Conservation (phyloP, 805 yeast species). For the Saccharomycopsis oosterbeekiorum region DNA sequence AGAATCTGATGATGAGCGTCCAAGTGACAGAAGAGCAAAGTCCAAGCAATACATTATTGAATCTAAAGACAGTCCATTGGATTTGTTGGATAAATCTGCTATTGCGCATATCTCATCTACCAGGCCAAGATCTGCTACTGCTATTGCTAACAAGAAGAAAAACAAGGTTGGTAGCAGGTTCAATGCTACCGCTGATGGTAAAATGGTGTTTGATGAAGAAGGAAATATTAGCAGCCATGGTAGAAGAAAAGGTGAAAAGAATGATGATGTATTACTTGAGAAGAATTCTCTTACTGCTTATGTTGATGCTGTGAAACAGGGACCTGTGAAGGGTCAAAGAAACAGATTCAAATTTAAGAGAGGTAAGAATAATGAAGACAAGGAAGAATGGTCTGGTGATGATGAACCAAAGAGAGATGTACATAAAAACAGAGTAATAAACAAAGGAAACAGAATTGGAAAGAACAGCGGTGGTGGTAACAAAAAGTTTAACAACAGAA, state of each 20-base stretch:
- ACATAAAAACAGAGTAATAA: not conserved
- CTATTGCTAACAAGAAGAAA: conserved; percentile 29
- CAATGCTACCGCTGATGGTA: conserved; percentile 44
- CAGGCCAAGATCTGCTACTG: conserved; percentile 41
- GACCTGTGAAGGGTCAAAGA: conserved; percentile 89
- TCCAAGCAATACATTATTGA: conserved; percentile 66
- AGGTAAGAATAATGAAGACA: conserved; percentile 41
- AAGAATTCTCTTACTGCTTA: conserved; percentile 78
- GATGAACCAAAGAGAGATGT: conserved; percentile 21
- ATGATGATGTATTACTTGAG: conserved; percentile 35
- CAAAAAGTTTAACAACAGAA: not conserved
- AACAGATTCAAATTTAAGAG: conserved; percentile 83
- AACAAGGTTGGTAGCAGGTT: not conserved
- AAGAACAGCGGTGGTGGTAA: not conserved
- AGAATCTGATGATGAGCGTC: conserved; percentile 19
- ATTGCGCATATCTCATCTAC: conserved; percentile 84
- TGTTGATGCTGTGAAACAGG: conserved; percentile 85
- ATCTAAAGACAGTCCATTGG: conserved; percentile 69
- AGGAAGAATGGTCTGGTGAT: conserved; percentile 45
- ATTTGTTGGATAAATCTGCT: conserved; percentile 77
- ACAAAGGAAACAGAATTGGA: not conserved
- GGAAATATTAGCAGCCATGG: conserved; percentile 23
- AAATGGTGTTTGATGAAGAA: conserved; percentile 51
- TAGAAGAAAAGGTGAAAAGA: conserved; percentile 6
- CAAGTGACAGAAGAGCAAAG: conserved; percentile 21